Base-by-base conservation (phyloP, 306 rosid genomes). In the Vachellia pachyceras region DNA sequence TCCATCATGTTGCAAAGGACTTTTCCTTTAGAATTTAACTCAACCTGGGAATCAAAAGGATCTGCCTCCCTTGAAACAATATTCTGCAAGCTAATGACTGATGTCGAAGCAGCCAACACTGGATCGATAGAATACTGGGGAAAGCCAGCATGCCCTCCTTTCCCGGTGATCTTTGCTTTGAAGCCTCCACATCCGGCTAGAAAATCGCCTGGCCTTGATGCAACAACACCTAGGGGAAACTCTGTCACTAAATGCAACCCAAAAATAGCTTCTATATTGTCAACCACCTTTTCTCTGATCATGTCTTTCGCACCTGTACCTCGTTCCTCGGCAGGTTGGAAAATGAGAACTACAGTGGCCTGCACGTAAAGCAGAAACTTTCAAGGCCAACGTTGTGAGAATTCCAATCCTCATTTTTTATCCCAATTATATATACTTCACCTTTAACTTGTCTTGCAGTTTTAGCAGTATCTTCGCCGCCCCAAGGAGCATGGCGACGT, bases 101-200 rank as follows among this genome's bases (percentile, higher is more conserved):
- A 88, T 17, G 97, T 75, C 29, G 97, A 88, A 67, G 88, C 97
- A 10, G 98, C 98, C 90, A 94, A 83, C 74, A 94, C 82, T 11
- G 98, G 92, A 85, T 92, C 98, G 41, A 89, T 80, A 57, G 94
- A 85, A 50, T 80, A 73, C 37, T 91, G 98, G 9, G 97, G 92
- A 82, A 22, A 64, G 29, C 97, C 94, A 5, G 93, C 96, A n/a
- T 87, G 90, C 11, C 97, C 97, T 6, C 94, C 93, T 85, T 86
- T 92, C 50, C 98, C 98, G 0, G 15, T 80, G 82, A 94, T 94
- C 85, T 87, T 91, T 1, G 97, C 98, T 72, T 80, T 92, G 90
- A 94, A 94, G 97, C 98, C 88, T 78, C 98, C 98, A 79, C 97
- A 94, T 37, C 98, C 98, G 0, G 98, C 98, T 44, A 94, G 91